Evolutionary conservation across 257 asterid species (phyloP), one percentile per base, ranked within the genome.

Genomic region (Schizonepeta tenuifolia): DNA sequence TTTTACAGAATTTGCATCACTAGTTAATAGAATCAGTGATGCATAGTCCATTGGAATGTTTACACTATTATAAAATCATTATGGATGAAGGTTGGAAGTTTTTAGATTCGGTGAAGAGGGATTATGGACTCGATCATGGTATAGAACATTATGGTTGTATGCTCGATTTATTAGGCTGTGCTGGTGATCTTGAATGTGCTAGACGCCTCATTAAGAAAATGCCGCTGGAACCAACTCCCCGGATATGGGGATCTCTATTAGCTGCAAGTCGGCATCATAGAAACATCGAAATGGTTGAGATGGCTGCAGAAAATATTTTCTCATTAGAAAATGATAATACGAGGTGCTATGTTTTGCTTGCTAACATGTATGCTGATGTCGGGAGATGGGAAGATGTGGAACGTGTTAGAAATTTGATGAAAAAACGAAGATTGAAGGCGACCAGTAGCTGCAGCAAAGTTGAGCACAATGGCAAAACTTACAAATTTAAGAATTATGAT

Each of bases 161-260:
- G 82, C 77, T 88, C 15, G 95, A 88, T 78, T 73, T 88, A 46
- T 40, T 86, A 20, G 91, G 91, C 6, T 86, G 92, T 47, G 38
- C 22, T 57, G 91, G 91, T n/a, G 61, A 84, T 50, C 78, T 88
- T 40, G 85, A 81, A 46, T 70, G 4, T n/a, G 86, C 91, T 58
- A 86, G 72, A 72, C 36, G 67, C 28, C 75, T 83, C 35, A 81
- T 88, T 51, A 86, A 86, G 47, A 83, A 79, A 65, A 84, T 90
- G 92, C 90, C 92, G 0, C 17, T 84, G 22, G 56, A 14, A 3
- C 92, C 94, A 35, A 86, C 89, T 38, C 71, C 80, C 11, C 82
- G 95, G 68, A 83, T 87, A 65, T 90, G 92, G 92, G 92, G 96
- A 33, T 87, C 95, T 58, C 83, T 90, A 47, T 51, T 87, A 55